Evolutionary conservation across 805 yeast genomes (phyloP).

Genomic region (Torulaspora delbrueckii): DNA sequence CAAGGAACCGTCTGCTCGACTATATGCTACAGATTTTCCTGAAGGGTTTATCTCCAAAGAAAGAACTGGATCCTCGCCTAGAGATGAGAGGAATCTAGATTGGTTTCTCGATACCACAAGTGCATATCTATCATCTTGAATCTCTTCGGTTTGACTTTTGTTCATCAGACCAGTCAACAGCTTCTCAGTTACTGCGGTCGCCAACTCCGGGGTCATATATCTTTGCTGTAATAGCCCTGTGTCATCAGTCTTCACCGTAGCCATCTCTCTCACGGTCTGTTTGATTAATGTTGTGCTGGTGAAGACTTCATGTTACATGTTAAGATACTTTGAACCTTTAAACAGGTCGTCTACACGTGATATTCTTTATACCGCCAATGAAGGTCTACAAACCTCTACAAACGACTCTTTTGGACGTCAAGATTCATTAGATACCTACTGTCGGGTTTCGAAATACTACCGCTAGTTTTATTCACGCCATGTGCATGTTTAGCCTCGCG

Average conservation of each 20-base stretch:
- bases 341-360: background rate
- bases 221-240: background rate
- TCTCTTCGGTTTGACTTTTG: slow-evolving; percentile 12
- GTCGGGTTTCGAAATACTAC: too few species aligned
- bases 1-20: slow-evolving; percentile 32
- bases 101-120: slow-evolving; percentile 16
- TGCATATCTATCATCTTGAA: slow-evolving; percentile 26
- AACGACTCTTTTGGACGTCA: background rate
- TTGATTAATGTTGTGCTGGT: background rate
- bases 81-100: slow-evolving; percentile 22
- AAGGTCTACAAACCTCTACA: background rate
- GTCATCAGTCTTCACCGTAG: background rate
- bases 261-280: background rate
- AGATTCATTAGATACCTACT: background rate
- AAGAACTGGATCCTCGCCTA: slow-evolving; percentile 20
- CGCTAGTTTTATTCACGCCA: too few species aligned
- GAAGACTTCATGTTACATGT: background rate
- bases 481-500: background rate
- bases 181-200: slow-evolving; percentile 8
- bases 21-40: slow-evolving; percentile 27
- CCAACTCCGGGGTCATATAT: slow-evolving; percentile 5
- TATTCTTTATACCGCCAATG: background rate
- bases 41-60: slow-evolving; percentile 28
- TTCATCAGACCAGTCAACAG: slow-evolving; percentile 7
- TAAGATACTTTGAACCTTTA: background rate